A percentile compares a stretch with the other conserved stretches of the same genome.
Evolutionary conservation across 202 grass and related monocot genomes (phyloP).

Genomic region (Cymbopogon flexuosus): DNA sequence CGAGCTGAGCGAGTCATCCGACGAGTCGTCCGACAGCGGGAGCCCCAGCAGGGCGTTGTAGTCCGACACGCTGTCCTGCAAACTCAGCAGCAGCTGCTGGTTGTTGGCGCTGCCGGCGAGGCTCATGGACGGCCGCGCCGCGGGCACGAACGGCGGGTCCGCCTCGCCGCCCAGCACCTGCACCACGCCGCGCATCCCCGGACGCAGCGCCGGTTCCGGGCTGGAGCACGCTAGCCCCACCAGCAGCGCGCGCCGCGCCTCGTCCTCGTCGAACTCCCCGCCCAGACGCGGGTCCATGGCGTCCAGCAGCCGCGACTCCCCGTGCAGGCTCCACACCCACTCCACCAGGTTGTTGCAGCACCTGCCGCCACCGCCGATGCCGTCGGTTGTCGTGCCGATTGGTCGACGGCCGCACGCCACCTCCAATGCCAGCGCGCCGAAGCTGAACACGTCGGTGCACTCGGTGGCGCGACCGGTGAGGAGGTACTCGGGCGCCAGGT

Average conservation of each 20-base stretch:
- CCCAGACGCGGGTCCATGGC: slow-evolving; percentile 51
- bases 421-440: slow-evolving; percentile 71
- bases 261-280: slow-evolving; percentile 64
- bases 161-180: slow-evolving; percentile 79
- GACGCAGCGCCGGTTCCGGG: slow-evolving; percentile 52
- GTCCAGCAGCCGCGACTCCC: slow-evolving; percentile 55
- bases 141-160: slow-evolving; percentile 82
- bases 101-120: slow-evolving; percentile 61
- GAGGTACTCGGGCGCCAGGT: slow-evolving; percentile 94
- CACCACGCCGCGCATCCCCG: slow-evolving; percentile 71
- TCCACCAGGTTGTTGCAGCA: slow-evolving; percentile 69
- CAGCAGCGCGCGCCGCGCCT: slow-evolving; percentile 52
- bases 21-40: slow-evolving; percentile 32
- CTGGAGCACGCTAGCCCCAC: slow-evolving; percentile 82
- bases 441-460: slow-evolving; percentile 86
- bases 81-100: slow-evolving; percentile 52
- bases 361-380: background rate
- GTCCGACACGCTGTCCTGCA: slow-evolving; percentile 96
- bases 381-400: slow-evolving; percentile 36
- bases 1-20: slow-evolving; percentile 49
- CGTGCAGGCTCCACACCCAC: slow-evolving; percentile 90
- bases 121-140: slow-evolving; percentile 67
- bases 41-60: slow-evolving; percentile 63
- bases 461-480: slow-evolving; percentile 81
- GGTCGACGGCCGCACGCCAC: slow-evolving; percentile 67